Evolutionary conservation across 2,329 filamentous ascomycete species (phyloP).

Genomic region (Teratosphaeria nubilosa): DNA sequence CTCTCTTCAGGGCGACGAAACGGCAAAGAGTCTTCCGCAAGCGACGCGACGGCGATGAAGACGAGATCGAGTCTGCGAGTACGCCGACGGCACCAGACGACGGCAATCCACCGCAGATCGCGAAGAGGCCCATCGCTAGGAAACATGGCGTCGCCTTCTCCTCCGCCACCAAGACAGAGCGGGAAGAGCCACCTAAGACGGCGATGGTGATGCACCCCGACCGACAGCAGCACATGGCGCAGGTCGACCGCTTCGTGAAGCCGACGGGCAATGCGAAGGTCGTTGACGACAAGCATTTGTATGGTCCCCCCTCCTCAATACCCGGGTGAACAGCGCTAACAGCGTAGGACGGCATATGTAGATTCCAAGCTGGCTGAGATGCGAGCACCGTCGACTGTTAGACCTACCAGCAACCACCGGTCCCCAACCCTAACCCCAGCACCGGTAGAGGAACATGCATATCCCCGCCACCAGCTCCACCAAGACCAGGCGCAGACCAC

Average conservation of each 20-base stretch:
- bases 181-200: constrained; percentile 8
- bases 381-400: constrained; percentile 7
- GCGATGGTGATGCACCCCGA: constrained; percentile 24
- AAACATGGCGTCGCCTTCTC: constrained; percentile 23
- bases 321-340: constrained; percentile 45
- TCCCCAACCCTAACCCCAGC: constrained; percentile 10
- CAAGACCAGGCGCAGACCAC: neutral
- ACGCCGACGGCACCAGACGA: neutral
- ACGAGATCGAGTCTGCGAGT: neutral
- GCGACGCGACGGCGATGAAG: constrained; percentile 24
- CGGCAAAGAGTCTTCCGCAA: constrained; percentile 42
- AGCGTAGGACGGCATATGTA: constrained; percentile 72
- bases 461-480: neutral
- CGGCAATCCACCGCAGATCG: neutral
- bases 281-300: constrained; percentile 65
- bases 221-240: constrained; percentile 28
- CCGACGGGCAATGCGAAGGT: constrained; percentile 61
- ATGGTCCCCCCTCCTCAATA: constrained; percentile 35
- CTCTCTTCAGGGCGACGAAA: constrained; percentile 40
- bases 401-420: neutral
- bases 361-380: constrained; percentile 64
- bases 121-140: constrained; percentile 4
- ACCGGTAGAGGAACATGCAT: neutral
- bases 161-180: constrained; percentile 3
- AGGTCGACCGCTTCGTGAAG: constrained; percentile 54